Conservation (phyloP, 371 early-diverging fungal species). For the Apophysomyces trapeziformis region DNA sequence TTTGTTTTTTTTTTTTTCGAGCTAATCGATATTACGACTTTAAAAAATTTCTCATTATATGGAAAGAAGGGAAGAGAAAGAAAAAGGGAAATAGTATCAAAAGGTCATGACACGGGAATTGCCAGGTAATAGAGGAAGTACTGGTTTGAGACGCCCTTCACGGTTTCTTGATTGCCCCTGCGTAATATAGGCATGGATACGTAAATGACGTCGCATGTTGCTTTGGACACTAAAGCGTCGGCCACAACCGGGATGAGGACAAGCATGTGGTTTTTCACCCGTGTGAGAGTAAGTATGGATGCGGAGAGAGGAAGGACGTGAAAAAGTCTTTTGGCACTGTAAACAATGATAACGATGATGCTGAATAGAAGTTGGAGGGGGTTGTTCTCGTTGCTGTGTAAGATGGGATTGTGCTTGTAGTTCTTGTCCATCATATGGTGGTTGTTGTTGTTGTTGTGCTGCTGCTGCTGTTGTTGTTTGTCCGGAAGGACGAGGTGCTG, state of each 20-base stretch:
- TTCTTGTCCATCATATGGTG: no score
- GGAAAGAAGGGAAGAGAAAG: background rate
- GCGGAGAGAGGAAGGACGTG: conserved; percentile 46
- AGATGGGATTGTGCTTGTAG: background rate
- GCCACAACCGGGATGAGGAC: conserved; percentile 63
- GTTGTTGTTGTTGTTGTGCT: background rate
- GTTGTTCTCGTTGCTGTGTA: background rate
- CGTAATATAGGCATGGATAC: conserved; percentile 33
- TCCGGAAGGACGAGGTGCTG: background rate
- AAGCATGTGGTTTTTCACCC: conserved; percentile 72
- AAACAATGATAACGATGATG: conserved; percentile 18
- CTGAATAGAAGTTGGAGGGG: background rate
- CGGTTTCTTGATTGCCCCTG: background rate
- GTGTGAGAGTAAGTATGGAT: conserved; percentile 77
- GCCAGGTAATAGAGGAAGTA: background rate
- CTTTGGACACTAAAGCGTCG: conserved; percentile 72
- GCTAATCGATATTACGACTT: no score
- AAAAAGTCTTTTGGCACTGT: conserved; percentile 28
- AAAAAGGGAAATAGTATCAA: background rate
- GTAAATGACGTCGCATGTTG: conserved; percentile 74
- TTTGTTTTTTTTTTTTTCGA: background rate
- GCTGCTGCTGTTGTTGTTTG: background rate
- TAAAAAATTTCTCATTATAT: no score
- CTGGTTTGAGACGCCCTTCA: background rate
- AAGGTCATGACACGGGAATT: conserved; percentile 1